Evolutionary conservation across 495 filamentous ascomycete genomes (phyloP).

Genomic region (Lasiosphaeria hispida): DNA sequence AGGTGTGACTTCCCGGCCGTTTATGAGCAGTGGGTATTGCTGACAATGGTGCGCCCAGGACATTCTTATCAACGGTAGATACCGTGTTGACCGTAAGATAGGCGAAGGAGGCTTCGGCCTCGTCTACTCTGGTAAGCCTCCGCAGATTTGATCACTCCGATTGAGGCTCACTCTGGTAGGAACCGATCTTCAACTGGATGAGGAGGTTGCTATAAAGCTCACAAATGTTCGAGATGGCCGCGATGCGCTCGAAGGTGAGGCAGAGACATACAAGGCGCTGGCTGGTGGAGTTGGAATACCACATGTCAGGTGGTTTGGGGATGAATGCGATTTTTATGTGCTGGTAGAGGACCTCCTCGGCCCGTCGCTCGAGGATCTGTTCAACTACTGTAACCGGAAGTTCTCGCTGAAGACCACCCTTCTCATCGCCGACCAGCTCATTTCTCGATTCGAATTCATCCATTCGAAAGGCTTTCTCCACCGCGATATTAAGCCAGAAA

Average conservation of each 20-base stretch:
- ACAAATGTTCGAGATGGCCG: slow-evolving; percentile 20
- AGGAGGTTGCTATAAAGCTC: slow-evolving; percentile 39
- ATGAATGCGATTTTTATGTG: slow-evolving; percentile 28
- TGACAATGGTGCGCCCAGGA: slow-evolving; percentile 19
- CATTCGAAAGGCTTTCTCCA: slow-evolving; percentile 31
- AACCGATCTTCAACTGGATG: slow-evolving; percentile 28
- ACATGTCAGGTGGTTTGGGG: slow-evolving; percentile 25
- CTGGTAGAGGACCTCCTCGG: slow-evolving; percentile 39
- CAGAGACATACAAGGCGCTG: slow-evolving; percentile 21
- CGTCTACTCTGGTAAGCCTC: slow-evolving; percentile 31
- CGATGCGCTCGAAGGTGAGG: slow-evolving; percentile 21
- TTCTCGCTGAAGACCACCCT: slow-evolving; percentile 42
- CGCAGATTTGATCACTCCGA: too few relatives aligned
- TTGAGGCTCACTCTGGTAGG: too few relatives aligned
- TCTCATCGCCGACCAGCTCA: slow-evolving; percentile 33
- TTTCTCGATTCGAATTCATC: slow-evolving; percentile 29
- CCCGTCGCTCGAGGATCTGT: slow-evolving; percentile 34
- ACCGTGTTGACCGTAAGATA: slow-evolving; percentile 27
- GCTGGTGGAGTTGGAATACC: slow-evolving; percentile 29
- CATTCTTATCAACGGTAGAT: slow-evolving; percentile 25
- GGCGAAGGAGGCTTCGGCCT: slow-evolving; percentile 31
- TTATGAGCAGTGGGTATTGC: too few relatives aligned
- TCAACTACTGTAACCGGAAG: slow-evolving; percentile 26
- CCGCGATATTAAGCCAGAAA: slow-evolving; percentile 40
- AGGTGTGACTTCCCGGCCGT: too few relatives aligned